Evolutionary conservation across 2,329 filamentous ascomycete species (phyloP), one percentile per base, ranked within the genome.

Genomic region (Aureobasidium leucospermi): DNA sequence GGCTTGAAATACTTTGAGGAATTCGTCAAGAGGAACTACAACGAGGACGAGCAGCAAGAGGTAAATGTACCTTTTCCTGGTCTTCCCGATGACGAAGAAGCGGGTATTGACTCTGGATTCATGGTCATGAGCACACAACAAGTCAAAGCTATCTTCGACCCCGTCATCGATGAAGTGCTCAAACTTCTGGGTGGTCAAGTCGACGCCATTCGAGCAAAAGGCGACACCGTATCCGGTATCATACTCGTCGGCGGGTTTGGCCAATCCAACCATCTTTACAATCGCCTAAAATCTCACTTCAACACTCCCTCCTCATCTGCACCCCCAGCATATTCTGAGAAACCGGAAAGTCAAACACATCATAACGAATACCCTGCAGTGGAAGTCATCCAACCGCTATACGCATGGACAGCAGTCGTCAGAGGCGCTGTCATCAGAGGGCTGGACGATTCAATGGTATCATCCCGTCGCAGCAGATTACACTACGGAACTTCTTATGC

Each of bases 291-390:
- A 71, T 71, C 78, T 36, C 85, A 89, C 69, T 93, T 92, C 68
- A 79, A 78, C 63, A 23, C 28, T 42, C 75, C 72, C 23, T 63
- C 67, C 68, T 45, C 73, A 75, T 5, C 13, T 16, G 19, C 51
- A n/a, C 69, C 73, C 0, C 79, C 80, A 23, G 80, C 80, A 23
- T 61, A 70, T 48, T 88, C 83, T 41, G 86, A 90, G 71, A 75
- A 82, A 34, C 87, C 88, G 5, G 89, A 87, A 0, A 79, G 76
- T 72, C 46, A 49, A 31, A 87, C 88, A 0, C 80, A 91, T 56
- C 89, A 92, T 69, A 87, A 88, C 1, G 91, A 88, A 88, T 91
- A 88, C 7, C 87, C 88, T 0, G 88, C 91, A 1, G 88, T 92
- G 39, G 87, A 92, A 73, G 87, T 92, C 32, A 89, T 92, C 82